Conservation (phyloP, 176 grass and related monocot genomes). For the Phragmites australis region DNA sequence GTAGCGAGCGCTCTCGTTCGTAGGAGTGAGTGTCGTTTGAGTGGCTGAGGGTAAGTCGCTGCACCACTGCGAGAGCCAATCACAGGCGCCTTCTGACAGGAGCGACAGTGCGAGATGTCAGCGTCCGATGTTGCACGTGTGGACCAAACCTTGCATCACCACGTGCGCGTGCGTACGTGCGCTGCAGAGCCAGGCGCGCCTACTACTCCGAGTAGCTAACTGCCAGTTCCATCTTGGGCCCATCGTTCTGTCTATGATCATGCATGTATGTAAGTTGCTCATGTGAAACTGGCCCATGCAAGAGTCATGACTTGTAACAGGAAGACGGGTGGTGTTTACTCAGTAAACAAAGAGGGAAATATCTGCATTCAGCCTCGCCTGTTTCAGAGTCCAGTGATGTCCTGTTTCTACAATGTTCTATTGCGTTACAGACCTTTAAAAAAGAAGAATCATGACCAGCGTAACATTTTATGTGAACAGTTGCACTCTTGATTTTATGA, state of each 20-base stretch:
- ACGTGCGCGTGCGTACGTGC: constrained; percentile 41
- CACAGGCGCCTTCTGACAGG: constrained; percentile 13
- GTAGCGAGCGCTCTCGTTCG: no score
- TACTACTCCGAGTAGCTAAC: background rate
- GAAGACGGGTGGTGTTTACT: no score
- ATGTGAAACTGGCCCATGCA: background rate
- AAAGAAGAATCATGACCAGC: no score
- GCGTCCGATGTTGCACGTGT: constrained; percentile 48
- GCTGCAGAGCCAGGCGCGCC: constrained; percentile 1
- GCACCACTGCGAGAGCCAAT: background rate
- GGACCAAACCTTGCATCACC: constrained; percentile 17
- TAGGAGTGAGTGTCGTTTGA: no score
- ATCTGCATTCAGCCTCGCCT: no score
- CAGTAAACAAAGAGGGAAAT: no score
- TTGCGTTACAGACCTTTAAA: background rate
- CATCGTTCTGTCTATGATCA: background rate
- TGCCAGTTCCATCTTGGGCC: background rate
- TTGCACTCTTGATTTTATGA: background rate
- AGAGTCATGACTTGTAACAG: no score
- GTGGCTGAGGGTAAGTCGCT: no score
- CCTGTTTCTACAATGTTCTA: background rate
- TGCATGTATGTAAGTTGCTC: background rate
- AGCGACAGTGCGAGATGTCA: constrained; percentile 29
- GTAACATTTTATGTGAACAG: background rate
- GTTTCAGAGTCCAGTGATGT: no score